phyloP scores from a whole-genome alignment of 352 stramenopile species.

The Blastocystis sp. region DNA sequence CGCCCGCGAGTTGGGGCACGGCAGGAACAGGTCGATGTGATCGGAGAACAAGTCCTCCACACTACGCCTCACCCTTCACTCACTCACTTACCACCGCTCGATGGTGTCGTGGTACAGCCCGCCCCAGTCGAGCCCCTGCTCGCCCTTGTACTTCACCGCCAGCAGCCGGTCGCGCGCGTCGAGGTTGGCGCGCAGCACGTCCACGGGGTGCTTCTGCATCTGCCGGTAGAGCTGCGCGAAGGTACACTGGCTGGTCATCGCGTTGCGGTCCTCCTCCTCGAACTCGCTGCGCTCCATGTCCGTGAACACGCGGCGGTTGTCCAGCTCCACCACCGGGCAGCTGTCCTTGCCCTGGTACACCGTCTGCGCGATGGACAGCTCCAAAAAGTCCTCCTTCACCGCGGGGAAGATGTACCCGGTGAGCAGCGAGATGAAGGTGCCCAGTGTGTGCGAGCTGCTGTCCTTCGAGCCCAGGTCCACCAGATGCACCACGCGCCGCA shows the following conservation, averaged over 20 bases:
- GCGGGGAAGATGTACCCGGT: constrained; percentile 42
- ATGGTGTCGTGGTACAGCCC: constrained; percentile 78
- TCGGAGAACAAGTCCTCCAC: constrained; percentile 76
- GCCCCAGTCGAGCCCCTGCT: constrained; percentile 75
- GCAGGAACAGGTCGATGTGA: constrained; percentile 79
- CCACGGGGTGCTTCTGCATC: constrained; percentile 80
- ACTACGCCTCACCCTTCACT: constrained; percentile 69
- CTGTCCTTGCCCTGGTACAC: constrained; percentile 56
- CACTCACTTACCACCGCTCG: constrained; percentile 67
- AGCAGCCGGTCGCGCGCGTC: constrained; percentile 76
- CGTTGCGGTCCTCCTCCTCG: constrained; percentile 57
- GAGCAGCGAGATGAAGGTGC: constrained; percentile 39
- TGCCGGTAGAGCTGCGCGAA: constrained; percentile 88
- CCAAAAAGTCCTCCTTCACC: constrained; percentile 62
- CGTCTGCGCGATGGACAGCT: constrained; percentile 67
- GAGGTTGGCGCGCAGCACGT: constrained; percentile 77
- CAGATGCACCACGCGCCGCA: constrained; percentile 26
- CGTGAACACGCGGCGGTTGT: constrained; percentile 31
- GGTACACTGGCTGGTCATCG: constrained; percentile 79
- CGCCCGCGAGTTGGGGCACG: constrained; percentile 82
- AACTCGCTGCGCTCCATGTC: constrained; percentile 41
- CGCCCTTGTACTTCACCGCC: constrained; percentile 74
- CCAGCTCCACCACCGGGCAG: constrained; percentile 58
- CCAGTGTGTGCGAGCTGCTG: constrained; percentile 39
- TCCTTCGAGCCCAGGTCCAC: constrained; percentile 65